Evolutionary conservation across 176 grass and related monocot genomes (phyloP).

Genomic region (Eleusine coracana): DNA sequence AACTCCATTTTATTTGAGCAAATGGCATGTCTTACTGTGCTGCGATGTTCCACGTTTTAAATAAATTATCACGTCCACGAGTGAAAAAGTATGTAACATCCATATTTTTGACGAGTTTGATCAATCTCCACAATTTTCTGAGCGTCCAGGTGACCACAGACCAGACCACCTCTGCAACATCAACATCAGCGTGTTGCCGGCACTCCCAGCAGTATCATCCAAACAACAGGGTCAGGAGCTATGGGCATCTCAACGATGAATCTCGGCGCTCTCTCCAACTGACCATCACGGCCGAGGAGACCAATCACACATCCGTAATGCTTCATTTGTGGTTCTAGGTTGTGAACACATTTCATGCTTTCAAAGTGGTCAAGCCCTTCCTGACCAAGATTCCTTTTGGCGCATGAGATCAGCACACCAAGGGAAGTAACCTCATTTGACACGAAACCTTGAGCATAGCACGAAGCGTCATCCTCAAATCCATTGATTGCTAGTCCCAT

Average conservation of each 20-base stretch:
- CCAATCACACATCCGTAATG: conserved; percentile 52
- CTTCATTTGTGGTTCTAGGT: conserved; percentile 54
- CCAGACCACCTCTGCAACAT: not conserved
- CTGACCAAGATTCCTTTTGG: conserved; percentile 35
- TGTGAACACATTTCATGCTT: conserved; percentile 48
- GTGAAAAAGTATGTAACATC: too few species aligned
- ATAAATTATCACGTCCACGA: not conserved
- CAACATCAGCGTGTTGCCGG: conserved; percentile 46
- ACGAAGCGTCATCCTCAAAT: conserved; percentile 12
- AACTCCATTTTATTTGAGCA: not conserved
- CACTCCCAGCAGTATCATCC: conserved; percentile 54
- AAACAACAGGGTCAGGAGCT: conserved; percentile 45
- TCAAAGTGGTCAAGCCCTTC: conserved; percentile 49
- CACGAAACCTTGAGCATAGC: conserved; percentile 44
- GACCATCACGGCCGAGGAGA: conserved; percentile 51
- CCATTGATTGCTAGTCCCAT: conserved; percentile 49
- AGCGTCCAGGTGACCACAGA: conserved; percentile 44
- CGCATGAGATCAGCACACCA: conserved; percentile 49
- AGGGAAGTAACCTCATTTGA: conserved; percentile 47
- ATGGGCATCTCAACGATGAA: conserved; percentile 53
- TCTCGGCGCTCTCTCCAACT: conserved; percentile 37
- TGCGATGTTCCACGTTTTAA: not conserved
- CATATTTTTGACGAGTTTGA: not conserved
- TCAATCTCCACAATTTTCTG: not conserved
- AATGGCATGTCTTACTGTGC: not conserved